Percentiles rank a stretch among this genome's conserved stretches.
phyloP scores from a whole-genome alignment of 352 stramenopile species.

The Peronospora belbahrii region DNA sequence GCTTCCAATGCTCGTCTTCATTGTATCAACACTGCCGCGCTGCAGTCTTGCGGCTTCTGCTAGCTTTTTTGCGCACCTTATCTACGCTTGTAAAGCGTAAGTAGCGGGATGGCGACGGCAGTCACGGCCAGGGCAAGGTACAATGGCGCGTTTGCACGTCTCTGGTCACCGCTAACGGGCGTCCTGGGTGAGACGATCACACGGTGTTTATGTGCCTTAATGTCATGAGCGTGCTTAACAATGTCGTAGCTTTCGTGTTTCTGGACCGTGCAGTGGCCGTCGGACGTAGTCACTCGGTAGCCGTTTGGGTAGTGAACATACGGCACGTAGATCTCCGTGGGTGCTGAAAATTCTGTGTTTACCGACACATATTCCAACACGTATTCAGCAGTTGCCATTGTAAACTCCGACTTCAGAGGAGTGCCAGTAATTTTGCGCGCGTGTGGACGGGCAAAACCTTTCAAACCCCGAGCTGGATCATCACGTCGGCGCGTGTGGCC shows the following conservation, averaged over 20 bases:
- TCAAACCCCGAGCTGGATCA: slow-evolving; percentile 32
- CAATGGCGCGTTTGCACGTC: slow-evolving; percentile 15
- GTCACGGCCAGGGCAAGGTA: slow-evolving; percentile 16
- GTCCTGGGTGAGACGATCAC: too few relatives aligned
- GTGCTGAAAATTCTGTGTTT: slow-evolving; percentile 1
- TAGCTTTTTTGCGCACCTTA: slow-evolving; percentile 2
- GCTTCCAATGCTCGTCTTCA: background rate
- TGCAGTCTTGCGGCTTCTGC: slow-evolving; percentile 1
- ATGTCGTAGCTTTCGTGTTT: too few relatives aligned
- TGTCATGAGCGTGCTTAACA: too few relatives aligned
- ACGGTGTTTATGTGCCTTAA: too few relatives aligned
- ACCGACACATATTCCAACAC: slow-evolving; percentile 38
- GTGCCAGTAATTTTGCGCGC: slow-evolving; percentile 54
- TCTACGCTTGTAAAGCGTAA: slow-evolving; percentile 27
- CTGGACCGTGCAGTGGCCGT: too few relatives aligned
- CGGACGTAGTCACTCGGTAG: too few relatives aligned
- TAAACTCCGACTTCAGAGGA: slow-evolving; percentile 47
- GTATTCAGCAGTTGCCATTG: slow-evolving; percentile 33
- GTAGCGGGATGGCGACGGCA: slow-evolving; percentile 16
- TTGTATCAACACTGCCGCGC: slow-evolving; percentile 2
- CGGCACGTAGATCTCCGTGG: slow-evolving; percentile 28
- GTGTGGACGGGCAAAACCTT: slow-evolving; percentile 54
- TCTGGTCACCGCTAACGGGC: slow-evolving; percentile 3
- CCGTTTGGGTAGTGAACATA: too few relatives aligned
- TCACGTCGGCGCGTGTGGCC: slow-evolving; percentile 29